Conservation (phyloP, 352 stramenopile genomes). For the Globisporangium spiculum region DNA sequence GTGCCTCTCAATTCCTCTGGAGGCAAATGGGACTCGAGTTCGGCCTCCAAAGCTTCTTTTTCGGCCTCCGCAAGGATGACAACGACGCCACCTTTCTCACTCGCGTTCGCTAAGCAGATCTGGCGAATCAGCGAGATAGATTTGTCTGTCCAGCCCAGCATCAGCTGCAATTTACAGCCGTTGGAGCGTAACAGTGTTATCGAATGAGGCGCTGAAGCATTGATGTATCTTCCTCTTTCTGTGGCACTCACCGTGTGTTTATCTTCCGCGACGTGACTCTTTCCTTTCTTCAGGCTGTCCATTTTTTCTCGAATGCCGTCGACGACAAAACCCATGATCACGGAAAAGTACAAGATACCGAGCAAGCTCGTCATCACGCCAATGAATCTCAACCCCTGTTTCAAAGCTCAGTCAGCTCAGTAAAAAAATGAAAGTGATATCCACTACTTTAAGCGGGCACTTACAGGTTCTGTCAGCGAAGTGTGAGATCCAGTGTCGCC, state of each 20-base stretch:
- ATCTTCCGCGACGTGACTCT: constrained; percentile 74
- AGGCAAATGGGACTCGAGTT: constrained; percentile 57
- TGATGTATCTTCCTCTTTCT: neutral
- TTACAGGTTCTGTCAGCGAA: constrained; percentile 28
- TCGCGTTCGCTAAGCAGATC: constrained; percentile 85
- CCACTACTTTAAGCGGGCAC: neutral
- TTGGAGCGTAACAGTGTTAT: neutral
- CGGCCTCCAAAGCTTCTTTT: constrained; percentile 78
- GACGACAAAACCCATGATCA: constrained; percentile 90
- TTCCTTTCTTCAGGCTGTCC: constrained; percentile 87
- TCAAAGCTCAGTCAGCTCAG: neutral
- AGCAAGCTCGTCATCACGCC: constrained; percentile 57
- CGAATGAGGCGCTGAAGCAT: no score
- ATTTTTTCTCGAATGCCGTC: constrained; percentile 87
- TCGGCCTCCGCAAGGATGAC: constrained; percentile 74
- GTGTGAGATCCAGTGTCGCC: constrained; percentile 53
- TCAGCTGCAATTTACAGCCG: constrained; percentile 33
- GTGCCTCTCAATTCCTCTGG: constrained; percentile 64
- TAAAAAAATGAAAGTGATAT: neutral
- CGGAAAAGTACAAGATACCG: constrained; percentile 84
- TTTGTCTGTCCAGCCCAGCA: constrained; percentile 88
- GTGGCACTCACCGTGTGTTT: constrained; percentile 61
- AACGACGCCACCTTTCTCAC: constrained; percentile 76
- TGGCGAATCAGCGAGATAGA: constrained; percentile 83
- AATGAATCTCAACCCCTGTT: constrained; percentile 50